These are phyloP conservation scores for Vitis vinifera DNA, from an alignment of 164 flowering plant genomes.

Conservation along the genomic window DNA sequence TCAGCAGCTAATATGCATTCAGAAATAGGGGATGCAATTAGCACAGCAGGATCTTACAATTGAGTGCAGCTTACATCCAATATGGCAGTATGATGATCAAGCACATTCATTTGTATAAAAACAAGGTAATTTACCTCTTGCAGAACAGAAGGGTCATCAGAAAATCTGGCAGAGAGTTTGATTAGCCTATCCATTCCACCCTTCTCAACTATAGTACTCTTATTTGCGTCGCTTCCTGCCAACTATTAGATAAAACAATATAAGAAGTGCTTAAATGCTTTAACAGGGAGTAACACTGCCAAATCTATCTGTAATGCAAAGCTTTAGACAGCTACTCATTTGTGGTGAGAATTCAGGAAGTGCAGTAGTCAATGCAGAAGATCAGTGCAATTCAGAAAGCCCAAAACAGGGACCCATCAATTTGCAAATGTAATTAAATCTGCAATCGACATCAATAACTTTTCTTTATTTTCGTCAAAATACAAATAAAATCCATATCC, in stretches of 20 bases:
- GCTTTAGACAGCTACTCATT: background rate
- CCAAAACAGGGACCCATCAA: background rate
- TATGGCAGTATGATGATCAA: background rate
- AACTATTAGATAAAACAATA: slow-evolving; percentile 42
- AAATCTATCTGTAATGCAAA: background rate
- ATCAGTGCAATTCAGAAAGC: background rate
- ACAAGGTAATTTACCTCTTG: slow-evolving; percentile 67
- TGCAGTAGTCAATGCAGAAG: background rate
- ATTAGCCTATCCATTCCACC: slow-evolving; percentile 72
- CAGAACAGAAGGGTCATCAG: slow-evolving; percentile 79
- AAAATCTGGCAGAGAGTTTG: slow-evolving; percentile 63
- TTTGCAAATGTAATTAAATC: background rate
- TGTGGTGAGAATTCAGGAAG: background rate
- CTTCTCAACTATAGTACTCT: slow-evolving; percentile 69
- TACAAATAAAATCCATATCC: background rate
- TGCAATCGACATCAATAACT: background rate
- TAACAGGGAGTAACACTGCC: slow-evolving; percentile 2
- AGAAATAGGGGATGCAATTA: background rate
- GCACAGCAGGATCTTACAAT: no score
- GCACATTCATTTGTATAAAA: background rate
- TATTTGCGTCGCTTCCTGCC: slow-evolving; percentile 95
- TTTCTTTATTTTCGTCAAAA: background rate
- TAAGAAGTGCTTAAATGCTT: slow-evolving; percentile 4
- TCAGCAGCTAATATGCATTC: background rate
- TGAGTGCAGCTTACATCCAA: no score